A percentile compares a stretch with the other conserved stretches of the same genome.
phyloP scores from a whole-genome alignment of 2,329 filamentous ascomycete species.

The Cladosporium sp. region DNA sequence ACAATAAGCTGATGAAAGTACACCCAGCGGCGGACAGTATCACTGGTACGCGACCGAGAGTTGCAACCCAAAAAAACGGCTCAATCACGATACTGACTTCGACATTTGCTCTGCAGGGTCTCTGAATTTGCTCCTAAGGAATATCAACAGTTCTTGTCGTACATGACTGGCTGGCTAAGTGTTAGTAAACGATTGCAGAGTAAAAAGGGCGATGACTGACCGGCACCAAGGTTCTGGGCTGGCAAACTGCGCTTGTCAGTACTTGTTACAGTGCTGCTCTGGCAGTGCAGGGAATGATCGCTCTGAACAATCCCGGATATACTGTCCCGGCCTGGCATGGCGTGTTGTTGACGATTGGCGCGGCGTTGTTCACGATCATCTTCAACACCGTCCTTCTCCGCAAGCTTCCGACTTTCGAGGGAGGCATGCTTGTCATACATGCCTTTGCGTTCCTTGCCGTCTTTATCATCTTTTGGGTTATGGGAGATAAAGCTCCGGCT shows the following conservation, averaged over 20 bases:
- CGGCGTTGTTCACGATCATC: constrained; percentile 13
- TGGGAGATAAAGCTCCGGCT: constrained; percentile 20
- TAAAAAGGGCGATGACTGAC: neutral
- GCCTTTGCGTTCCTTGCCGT: constrained; percentile 23
- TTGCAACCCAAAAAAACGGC: too few relatives aligned
- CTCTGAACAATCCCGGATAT: constrained; percentile 43
- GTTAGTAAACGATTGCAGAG: constrained; percentile 18
- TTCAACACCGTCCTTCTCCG: constrained; percentile 25
- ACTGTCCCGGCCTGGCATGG: constrained; percentile 44
- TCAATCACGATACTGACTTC: too few relatives aligned
- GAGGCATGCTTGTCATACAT: constrained; percentile 22
- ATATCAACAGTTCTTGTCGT: constrained; percentile 30
- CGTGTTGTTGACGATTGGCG: constrained; percentile 37
- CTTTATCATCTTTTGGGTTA: constrained; percentile 22
- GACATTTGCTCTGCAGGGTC: constrained; percentile 10
- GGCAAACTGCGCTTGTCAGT: constrained; percentile 6
- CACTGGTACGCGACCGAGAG: constrained; percentile 24
- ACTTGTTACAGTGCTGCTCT: constrained; percentile 1
- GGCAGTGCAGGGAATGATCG: constrained; percentile 36
- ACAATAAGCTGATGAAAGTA: neutral
- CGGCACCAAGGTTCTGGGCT: neutral
- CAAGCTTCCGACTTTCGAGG: constrained; percentile 22
- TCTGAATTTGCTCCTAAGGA: constrained; percentile 34
- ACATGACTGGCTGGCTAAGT: constrained; percentile 36
- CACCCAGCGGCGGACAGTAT: constrained; percentile 32